These are phyloP conservation scores for Talaromyces sp. DNA, from an alignment of 2,329 filamentous ascomycete species.

Conservation along the genomic window DNA sequence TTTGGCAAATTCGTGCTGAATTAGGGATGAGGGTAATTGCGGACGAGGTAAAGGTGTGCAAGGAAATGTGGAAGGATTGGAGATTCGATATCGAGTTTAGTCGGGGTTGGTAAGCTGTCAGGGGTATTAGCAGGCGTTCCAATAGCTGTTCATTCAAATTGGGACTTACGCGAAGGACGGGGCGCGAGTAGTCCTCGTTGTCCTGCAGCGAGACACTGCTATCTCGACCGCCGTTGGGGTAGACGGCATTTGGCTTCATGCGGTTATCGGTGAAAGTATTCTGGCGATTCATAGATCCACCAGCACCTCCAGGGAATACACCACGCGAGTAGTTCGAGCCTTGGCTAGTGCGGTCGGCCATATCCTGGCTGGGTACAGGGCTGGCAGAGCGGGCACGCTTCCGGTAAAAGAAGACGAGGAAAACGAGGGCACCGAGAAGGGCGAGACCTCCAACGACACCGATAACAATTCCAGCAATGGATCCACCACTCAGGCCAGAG, in stretches of 20 bases:
- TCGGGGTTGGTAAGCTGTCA: slow-evolving; percentile 40
- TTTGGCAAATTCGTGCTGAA: slow-evolving; percentile 34
- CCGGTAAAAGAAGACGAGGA: slow-evolving; percentile 43
- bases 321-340: slow-evolving; percentile 39
- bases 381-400: slow-evolving; percentile 36
- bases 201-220: slow-evolving; percentile 52
- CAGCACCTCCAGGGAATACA: slow-evolving; percentile 31
- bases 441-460: slow-evolving; percentile 44
- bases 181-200: slow-evolving; percentile 52
- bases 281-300: slow-evolving; percentile 24
- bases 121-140: slow-evolving; percentile 18
- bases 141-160: not conserved
- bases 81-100: slow-evolving; percentile 20
- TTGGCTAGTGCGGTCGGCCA: slow-evolving; percentile 36
- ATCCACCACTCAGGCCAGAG: slow-evolving; percentile 42
- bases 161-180: slow-evolving; percentile 46
- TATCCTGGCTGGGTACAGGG: slow-evolving; percentile 35
- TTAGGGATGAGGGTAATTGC: slow-evolving; percentile 26
- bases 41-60: slow-evolving; percentile 12
- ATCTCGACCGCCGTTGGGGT: slow-evolving; percentile 43
- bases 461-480: slow-evolving; percentile 49
- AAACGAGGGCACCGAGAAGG: slow-evolving; percentile 39
- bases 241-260: slow-evolving; percentile 46
- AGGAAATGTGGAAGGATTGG: slow-evolving; percentile 12
- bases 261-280: slow-evolving; percentile 48